Evolutionary conservation across 495 filamentous ascomycete genomes (phyloP).

Genomic region (Xylona heveae): DNA sequence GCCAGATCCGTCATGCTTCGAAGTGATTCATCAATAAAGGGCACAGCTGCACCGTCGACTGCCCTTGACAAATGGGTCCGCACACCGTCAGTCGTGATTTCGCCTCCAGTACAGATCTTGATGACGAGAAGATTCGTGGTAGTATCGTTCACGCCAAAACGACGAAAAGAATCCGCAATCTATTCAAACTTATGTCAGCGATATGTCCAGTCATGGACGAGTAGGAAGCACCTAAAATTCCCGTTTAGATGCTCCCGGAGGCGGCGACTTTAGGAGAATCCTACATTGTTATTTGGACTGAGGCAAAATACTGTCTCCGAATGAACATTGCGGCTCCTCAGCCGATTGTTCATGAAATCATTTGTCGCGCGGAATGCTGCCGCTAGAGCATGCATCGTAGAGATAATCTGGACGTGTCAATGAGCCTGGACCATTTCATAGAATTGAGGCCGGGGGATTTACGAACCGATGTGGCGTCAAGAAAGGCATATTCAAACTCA

Average conservation of each 20-base stretch:
- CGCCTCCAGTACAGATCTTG: constrained; percentile 31
- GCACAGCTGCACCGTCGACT: constrained; percentile 39
- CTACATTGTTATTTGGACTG: constrained; percentile 68
- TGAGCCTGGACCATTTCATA: constrained; percentile 1
- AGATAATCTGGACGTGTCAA: constrained; percentile 26
- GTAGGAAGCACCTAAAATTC: constrained; percentile 4
- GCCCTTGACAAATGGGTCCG: constrained; percentile 34
- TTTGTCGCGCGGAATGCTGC: constrained; percentile 64
- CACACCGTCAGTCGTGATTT: constrained; percentile 24
- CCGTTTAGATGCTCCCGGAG: neutral
- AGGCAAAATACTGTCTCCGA: constrained; percentile 79
- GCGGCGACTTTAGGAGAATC: constrained; percentile 1
- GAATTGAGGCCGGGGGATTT: neutral
- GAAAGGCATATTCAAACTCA: constrained; percentile 80
- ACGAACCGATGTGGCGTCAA: constrained; percentile 56
- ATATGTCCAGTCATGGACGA: constrained; percentile 6
- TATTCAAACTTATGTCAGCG: constrained; percentile 18
- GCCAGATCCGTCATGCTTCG: constrained; percentile 34
- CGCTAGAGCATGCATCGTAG: constrained; percentile 47
- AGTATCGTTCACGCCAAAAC: constrained; percentile 54
- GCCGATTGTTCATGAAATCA: constrained; percentile 31
- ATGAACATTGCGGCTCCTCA: constrained; percentile 74
- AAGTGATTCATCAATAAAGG: constrained; percentile 42
- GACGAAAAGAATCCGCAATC: constrained; percentile 81
- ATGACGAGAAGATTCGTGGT: constrained; percentile 53